Evolutionary conservation across 2,329 filamentous ascomycete species (phyloP), one percentile per base, ranked within the genome.

Genomic region (Exophiala spinifera): DNA sequence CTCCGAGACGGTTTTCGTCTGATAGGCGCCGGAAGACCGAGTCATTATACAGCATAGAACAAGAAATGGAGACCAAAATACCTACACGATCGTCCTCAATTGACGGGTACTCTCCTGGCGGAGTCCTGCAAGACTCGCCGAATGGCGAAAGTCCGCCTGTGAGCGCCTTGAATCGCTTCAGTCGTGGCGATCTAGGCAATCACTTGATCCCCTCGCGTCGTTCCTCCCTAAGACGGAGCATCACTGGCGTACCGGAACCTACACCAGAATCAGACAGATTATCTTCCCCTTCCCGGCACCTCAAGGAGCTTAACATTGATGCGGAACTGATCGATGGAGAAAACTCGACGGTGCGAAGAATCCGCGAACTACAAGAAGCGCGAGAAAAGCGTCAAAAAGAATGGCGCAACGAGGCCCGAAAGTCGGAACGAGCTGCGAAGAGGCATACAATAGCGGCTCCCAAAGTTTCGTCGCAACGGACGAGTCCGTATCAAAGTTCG

Each of bases 191-290:
- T 37, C 44, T 61, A 23, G 57, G 53, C 10, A 58, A 51, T 36
- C 57, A 59, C 40, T 47, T 46, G 66, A 79, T 57, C 82, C 79
- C 66, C 80, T 84, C 2, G 71, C 88, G 64, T 84, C 85, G 79
- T 13, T 64, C 61, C 17, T 70, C 69, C 23, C 64, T 68, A 13
- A 62, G 56, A 46, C 71, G 66, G 8, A 59, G 59, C 37, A 46
- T 52, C 7, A 6, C 79, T 86, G 52, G 85, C 88, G 51, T 90
- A 86, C 1, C 89, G 86, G 34, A 72, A 88, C 33, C 75, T 81
- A 47, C 87, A 74, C 62, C 72, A 67, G 51, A 68, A 81, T 63
- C 76, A 80, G 1, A 76, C 76, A 7, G 77, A 50, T 74, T 81
- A 20, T 82, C 68, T 53, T 72, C 72, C 28, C 72, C 76, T 46